phyloP scores from a whole-genome alignment of 306 rosid genomes.

The Ziziphus jujuba region DNA sequence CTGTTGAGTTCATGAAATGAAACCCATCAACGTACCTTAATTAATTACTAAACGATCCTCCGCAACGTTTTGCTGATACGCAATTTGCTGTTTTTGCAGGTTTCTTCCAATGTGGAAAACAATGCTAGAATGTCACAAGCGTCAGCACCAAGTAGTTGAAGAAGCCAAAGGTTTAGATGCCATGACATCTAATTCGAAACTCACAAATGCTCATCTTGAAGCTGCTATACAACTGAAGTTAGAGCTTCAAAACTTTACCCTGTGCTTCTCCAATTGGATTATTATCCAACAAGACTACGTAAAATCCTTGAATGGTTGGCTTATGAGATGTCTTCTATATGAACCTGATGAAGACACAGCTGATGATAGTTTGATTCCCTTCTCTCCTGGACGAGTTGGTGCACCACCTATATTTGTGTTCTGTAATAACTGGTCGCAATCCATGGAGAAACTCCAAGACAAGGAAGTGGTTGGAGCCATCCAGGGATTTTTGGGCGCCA shows the following conservation, averaged over 20 bases:
- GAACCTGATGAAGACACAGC: slow-evolving; percentile 62
- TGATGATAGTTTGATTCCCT: slow-evolving; percentile 26
- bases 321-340: slow-evolving; percentile 52
- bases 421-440: slow-evolving; percentile 63
- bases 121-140: slow-evolving; percentile 68
- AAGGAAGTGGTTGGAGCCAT: slow-evolving; percentile 59
- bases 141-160: slow-evolving; percentile 44
- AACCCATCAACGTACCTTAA: neutral
- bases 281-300: slow-evolving; percentile 55
- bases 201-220: slow-evolving; percentile 39
- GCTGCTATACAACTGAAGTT: slow-evolving; percentile 61
- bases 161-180: slow-evolving; percentile 44
- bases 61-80: neutral
- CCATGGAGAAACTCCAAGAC: slow-evolving; percentile 57
- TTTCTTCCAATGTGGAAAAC: slow-evolving; percentile 73
- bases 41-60: neutral
- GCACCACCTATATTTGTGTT: slow-evolving; percentile 69
- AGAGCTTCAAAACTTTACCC: slow-evolving; percentile 63
- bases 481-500: slow-evolving; percentile 37
- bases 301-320: slow-evolving; percentile 77
- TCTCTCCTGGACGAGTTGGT: slow-evolving; percentile 56
- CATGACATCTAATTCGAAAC: slow-evolving; percentile 36
- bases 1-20: neutral
- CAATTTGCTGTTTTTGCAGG: slow-evolving; percentile 34
- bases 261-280: slow-evolving; percentile 66